Percentiles rank a stretch among this genome's conserved stretches.
Conservation (phyloP, 257 asterid species). For the Solanum acaule region DNA sequence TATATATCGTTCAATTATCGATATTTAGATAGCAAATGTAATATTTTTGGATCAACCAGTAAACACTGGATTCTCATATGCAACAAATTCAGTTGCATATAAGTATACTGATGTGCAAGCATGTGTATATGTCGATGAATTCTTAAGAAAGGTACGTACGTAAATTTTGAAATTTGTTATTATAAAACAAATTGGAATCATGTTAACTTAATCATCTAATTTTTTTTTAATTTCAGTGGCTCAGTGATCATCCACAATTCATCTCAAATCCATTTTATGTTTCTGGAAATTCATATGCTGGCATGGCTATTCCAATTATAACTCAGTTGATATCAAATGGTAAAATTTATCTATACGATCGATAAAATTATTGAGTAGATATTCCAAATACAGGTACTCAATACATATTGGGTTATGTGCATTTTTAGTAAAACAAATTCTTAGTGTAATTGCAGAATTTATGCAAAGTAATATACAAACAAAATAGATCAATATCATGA, state of each 20-base stretch:
- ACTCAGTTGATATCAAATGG: slow-evolving; percentile 15
- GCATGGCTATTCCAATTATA: slow-evolving; percentile 12
- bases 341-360: not conserved
- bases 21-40: too few species aligned
- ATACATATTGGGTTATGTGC: too few species aligned
- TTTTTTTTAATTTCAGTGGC: slow-evolving; percentile 19
- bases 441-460: not conserved
- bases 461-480: not conserved
- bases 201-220: not conserved
- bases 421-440: not conserved
- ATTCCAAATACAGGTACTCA: too few species aligned
- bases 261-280: slow-evolving; percentile 12
- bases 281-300: slow-evolving; percentile 34
- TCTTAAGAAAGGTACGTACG: not conserved
- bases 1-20: too few species aligned
- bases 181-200: not conserved
- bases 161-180: too few species aligned
- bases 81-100: too few species aligned
- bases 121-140: too few species aligned
- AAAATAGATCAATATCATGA: too few species aligned
- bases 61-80: too few species aligned
- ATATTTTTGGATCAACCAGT: too few species aligned
- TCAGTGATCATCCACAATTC: slow-evolving; percentile 21
- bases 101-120: too few species aligned
- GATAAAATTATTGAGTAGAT: too few species aligned